Percentiles rank a stretch among this genome's conserved stretches.
phyloP scores from a whole-genome alignment of 257 asterid genomes.

The Solanum ahanhuiri region DNA sequence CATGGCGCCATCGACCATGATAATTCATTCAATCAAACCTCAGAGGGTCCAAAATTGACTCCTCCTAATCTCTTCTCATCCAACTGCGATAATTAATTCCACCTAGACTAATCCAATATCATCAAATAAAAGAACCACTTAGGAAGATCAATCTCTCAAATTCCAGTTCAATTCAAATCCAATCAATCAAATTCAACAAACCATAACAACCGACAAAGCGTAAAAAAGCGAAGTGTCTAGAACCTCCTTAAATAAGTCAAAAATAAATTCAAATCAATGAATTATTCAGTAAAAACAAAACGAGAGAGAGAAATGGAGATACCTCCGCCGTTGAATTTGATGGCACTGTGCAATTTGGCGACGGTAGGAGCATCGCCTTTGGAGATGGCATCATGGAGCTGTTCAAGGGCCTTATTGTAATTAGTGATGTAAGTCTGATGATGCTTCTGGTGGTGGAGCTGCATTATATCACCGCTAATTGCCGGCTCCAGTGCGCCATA shows the following conservation, averaged over 20 bases:
- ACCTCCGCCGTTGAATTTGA: conserved; percentile 99
- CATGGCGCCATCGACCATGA: background rate
- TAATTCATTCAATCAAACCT: background rate
- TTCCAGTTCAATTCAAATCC: background rate
- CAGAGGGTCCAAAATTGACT: background rate
- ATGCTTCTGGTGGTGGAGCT: conserved; percentile 94
- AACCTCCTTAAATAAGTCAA: background rate
- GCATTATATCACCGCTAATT: conserved; percentile 86
- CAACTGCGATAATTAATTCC: background rate
- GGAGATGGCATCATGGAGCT: conserved; percentile 56
- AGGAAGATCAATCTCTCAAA: background rate
- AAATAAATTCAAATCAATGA: background rate
- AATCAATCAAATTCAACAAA: background rate
- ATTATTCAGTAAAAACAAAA: background rate
- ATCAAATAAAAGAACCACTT: background rate
- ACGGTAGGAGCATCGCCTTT: conserved; percentile 58
- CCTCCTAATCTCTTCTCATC: background rate
- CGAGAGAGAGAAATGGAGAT: background rate
- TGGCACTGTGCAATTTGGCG: conserved; percentile 79
- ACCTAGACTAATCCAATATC: background rate
- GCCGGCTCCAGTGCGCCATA: conserved; percentile 87
- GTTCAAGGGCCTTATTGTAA: conserved; percentile 83
- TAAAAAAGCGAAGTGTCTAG: background rate
- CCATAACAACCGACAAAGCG: background rate
- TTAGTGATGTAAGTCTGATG: conserved; percentile 87